These are phyloP conservation scores for Pleurotus eryngii DNA, from an alignment of 768 basidiomycete species.

Conservation along the genomic window DNA sequence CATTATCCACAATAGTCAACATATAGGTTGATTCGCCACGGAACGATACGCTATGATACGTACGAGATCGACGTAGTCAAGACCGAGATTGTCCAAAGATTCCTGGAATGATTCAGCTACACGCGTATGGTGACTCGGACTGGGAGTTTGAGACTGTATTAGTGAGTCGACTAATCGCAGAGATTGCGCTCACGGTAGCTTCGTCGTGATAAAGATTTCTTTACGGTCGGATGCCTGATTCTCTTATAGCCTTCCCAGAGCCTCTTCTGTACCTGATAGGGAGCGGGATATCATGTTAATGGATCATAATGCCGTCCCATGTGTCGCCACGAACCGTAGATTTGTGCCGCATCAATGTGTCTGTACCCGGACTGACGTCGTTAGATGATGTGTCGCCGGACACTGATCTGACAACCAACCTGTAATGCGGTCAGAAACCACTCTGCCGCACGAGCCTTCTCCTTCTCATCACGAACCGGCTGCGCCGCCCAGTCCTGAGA, in stretches of 20 bases:
- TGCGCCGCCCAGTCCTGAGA: conserved; percentile 36
- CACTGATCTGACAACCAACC: conserved; percentile 17
- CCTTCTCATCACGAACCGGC: conserved; percentile 30
- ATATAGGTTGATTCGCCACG: conserved; percentile 10
- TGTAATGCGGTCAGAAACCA: conserved; percentile 41
- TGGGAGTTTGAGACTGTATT: too few relatives aligned
- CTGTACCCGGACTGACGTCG: conserved; percentile 33
- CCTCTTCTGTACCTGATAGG: conserved; percentile 32
- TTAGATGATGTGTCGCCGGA: background rate
- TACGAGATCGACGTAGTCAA: conserved; percentile 46
- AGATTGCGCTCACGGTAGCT: conserved; percentile 32
- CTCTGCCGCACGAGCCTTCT: conserved; percentile 27
- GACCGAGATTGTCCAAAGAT: conserved; percentile 34
- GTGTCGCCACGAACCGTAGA: conserved; percentile 24
- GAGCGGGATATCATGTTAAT: background rate
- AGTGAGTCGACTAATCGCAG: background rate
- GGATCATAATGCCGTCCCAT: background rate
- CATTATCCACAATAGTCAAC: background rate
- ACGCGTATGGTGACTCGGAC: conserved; percentile 30
- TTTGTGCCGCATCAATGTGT: conserved; percentile 38
- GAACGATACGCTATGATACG: background rate
- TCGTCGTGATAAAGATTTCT: conserved; percentile 50
- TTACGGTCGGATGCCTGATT: conserved; percentile 46
- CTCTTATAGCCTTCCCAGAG: conserved; percentile 41
- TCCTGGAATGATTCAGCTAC: conserved; percentile 39